These are phyloP conservation scores for Heliocybe sulcata DNA, from an alignment of 1,284 basidiomycete genomes.

Conservation along the genomic window DNA sequence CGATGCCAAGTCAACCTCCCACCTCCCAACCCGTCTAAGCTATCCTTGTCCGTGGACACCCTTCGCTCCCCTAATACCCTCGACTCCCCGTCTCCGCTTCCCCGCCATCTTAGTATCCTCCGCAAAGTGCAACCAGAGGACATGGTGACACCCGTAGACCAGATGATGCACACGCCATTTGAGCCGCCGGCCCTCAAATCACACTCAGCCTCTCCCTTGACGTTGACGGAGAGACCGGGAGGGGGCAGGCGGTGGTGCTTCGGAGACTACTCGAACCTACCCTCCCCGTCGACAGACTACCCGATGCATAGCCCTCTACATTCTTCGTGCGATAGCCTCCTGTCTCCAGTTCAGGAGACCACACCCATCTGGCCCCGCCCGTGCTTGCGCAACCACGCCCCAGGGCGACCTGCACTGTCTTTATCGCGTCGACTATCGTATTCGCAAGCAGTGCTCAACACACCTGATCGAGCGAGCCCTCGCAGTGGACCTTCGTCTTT, in stretches of 20 bases:
- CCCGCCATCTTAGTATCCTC: not conserved
- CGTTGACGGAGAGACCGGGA: no score
- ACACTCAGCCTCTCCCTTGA: conserved; percentile 11
- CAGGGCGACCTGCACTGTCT: not conserved
- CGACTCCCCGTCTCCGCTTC: conserved; percentile 1
- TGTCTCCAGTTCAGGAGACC: not conserved
- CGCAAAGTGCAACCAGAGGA: conserved; percentile 3
- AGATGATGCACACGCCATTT: conserved; percentile 19
- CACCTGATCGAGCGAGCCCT: not conserved
- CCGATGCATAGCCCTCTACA: not conserved
- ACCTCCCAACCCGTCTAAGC: conserved; percentile 6
- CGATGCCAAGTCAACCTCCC: conserved; percentile 19
- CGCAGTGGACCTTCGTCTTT: not conserved
- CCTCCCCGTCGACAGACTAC: not conserved
- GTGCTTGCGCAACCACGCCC: not conserved
- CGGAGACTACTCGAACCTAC: not conserved
- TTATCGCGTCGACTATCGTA: not conserved
- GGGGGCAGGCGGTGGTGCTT: not conserved
- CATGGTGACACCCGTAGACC: conserved; percentile 23
- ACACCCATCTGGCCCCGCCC: not conserved
- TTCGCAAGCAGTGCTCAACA: not conserved
- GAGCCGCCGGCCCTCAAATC: conserved; percentile 18
- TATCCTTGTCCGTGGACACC: not conserved
- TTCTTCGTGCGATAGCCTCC: not conserved
- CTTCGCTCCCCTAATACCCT: conserved; percentile 2